phyloP scores from a whole-genome alignment of 1,139 yeast species.

The Yarrowia galli region DNA sequence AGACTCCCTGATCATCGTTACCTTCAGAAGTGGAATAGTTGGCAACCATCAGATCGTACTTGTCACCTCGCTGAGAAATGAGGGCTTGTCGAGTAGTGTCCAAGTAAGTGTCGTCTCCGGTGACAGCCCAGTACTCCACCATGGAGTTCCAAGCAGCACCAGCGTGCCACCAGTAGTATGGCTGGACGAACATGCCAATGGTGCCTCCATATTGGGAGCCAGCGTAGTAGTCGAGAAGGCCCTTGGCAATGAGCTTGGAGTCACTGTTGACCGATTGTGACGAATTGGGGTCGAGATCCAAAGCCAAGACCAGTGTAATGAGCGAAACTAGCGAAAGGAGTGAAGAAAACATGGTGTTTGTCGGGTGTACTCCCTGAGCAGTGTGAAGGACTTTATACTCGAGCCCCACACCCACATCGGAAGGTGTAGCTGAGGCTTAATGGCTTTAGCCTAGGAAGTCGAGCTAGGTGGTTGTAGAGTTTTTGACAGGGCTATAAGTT shows the following conservation, averaged over 20 bases:
- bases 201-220: slow-evolving; percentile 75
- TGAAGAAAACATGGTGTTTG: slow-evolving; percentile 29
- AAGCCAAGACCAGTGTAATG: slow-evolving; percentile 11
- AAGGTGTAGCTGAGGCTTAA: slow-evolving; percentile 37
- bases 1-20: slow-evolving; percentile 96
- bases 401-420: slow-evolving; percentile 36
- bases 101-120: slow-evolving; percentile 74
- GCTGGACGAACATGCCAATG: slow-evolving; percentile 81
- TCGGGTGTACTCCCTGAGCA: neutral
- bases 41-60: slow-evolving; percentile 79
- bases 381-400: slow-evolving; percentile 7
- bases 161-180: slow-evolving; percentile 99
- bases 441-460: slow-evolving; percentile 21
- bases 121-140: slow-evolving; percentile 75
- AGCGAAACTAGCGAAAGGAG: slow-evolving; percentile 32
- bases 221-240: slow-evolving; percentile 83
- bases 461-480: slow-evolving; percentile 21
- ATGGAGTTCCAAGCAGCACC: slow-evolving; percentile 95
- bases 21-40: slow-evolving; percentile 96
- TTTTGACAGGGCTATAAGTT: slow-evolving; percentile 12
- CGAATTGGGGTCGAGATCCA: slow-evolving; percentile 43
- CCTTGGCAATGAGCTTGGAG: slow-evolving; percentile 67
- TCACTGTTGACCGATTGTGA: slow-evolving; percentile 51
- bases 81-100: slow-evolving; percentile 67
- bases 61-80: slow-evolving; percentile 76